These are phyloP conservation scores for Pyricularia pennisetigena DNA, from an alignment of 2,329 filamentous ascomycete genomes.

Conservation along the genomic window DNA sequence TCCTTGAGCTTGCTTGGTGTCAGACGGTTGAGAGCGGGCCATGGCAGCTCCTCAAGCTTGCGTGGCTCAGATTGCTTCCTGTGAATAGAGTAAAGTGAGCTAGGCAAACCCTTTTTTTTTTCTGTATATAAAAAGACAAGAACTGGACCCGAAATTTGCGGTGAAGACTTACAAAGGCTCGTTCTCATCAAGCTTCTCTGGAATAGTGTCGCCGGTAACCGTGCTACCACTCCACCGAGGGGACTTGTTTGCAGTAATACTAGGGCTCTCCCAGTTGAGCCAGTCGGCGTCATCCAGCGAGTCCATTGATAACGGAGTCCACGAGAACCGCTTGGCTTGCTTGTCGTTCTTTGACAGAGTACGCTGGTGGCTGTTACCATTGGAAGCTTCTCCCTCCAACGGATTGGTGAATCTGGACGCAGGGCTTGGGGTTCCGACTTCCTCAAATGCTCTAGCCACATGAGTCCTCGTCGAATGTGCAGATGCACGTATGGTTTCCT, in stretches of 20 bases:
- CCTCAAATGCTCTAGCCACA: constrained; percentile 31
- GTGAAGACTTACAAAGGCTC: constrained; percentile 34
- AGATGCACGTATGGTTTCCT: constrained; percentile 37
- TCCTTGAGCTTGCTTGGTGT: constrained; percentile 69
- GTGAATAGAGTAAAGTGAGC: not conserved
- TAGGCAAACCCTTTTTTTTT: not conserved
- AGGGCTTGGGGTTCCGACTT: constrained; percentile 15
- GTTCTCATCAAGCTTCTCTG: constrained; percentile 37
- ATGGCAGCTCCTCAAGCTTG: constrained; percentile 43
- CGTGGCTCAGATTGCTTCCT: not conserved
- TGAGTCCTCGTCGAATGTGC: constrained; percentile 27
- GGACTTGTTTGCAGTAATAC: constrained; percentile 29
- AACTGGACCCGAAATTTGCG: constrained; percentile 6
- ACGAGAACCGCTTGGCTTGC: constrained; percentile 47
- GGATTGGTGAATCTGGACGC: constrained; percentile 13
- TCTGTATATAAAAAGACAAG: not conserved
- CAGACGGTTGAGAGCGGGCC: constrained; percentile 61
- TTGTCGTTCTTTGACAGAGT: constrained; percentile 22
- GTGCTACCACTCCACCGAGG: constrained; percentile 57
- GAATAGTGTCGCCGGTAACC: constrained; percentile 35
- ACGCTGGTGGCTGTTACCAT: constrained; percentile 13
- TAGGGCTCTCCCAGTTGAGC: constrained; percentile 54
- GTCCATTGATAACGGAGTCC: constrained; percentile 48
- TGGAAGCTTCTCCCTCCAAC: constrained; percentile 9
- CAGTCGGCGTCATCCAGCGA: constrained; percentile 52